Conservation (phyloP, 176 grass and related monocot species). For the Miscanthus lutarioriparius region DNA sequence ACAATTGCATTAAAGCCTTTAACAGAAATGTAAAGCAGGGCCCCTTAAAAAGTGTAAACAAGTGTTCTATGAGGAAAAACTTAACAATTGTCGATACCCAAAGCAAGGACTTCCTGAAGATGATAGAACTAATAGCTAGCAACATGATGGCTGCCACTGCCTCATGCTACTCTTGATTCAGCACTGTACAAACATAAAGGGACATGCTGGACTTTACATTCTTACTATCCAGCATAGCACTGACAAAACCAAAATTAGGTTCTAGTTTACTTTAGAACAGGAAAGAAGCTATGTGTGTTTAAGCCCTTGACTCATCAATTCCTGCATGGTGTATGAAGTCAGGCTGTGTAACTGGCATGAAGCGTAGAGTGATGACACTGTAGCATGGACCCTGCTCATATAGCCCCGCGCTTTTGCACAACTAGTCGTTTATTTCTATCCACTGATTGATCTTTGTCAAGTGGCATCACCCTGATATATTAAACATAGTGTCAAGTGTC, state of each 20-base stretch:
- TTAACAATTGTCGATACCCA: not conserved
- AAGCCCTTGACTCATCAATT: not conserved
- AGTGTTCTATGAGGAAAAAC: not conserved
- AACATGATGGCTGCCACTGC: not conserved
- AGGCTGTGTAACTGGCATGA: not conserved
- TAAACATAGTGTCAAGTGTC: too few species aligned
- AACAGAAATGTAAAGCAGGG: not conserved
- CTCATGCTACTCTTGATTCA: not conserved
- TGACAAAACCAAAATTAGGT: not conserved
- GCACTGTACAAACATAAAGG: not conserved
- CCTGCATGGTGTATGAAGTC: not conserved
- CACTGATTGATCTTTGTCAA: not conserved
- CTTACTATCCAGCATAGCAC: not conserved
- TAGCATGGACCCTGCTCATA: not conserved
- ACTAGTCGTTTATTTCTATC: not conserved
- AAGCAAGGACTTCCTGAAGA: not conserved
- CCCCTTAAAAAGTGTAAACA: not conserved
- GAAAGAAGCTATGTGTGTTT: not conserved
- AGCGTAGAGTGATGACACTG: too few species aligned
- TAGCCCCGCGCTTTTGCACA: not conserved
- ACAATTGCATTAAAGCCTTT: not conserved
- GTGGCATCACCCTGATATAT: not conserved
- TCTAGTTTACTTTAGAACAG: not conserved
- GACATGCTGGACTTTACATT: not conserved
- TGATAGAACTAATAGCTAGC: not conserved